Percentiles rank a stretch among this genome's conserved stretches.
These are phyloP conservation scores for Tagetes patula DNA, from an alignment of 129 eudicot species.

Conservation along the genomic window DNA sequence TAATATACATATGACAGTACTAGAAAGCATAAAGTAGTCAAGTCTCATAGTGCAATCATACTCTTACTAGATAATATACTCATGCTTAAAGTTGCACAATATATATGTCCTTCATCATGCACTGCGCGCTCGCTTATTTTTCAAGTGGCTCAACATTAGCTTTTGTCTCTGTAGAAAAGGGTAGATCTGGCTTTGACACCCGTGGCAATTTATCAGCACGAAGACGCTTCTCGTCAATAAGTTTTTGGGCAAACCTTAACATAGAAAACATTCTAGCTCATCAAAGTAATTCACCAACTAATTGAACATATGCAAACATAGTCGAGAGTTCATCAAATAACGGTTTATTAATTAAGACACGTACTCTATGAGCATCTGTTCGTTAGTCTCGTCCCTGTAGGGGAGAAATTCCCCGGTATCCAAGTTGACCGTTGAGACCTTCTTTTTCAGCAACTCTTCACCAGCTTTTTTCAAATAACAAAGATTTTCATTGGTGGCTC, in stretches of 20 bases:
- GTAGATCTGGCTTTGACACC: neutral
- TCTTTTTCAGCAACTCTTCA: conserved; percentile 33
- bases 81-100: neutral
- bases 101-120: neutral
- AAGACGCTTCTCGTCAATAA: conserved; percentile 24
- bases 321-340: neutral
- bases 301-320: neutral
- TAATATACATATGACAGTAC: too few species aligned
- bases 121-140: neutral
- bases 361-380: conserved; percentile 30
- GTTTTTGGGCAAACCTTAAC: conserved; percentile 29
- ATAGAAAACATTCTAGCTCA: neutral
- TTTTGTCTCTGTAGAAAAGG: neutral
- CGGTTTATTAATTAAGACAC: conserved; percentile 12
- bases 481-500: conserved; percentile 36
- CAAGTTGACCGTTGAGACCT: conserved; percentile 40
- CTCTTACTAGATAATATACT: neutral
- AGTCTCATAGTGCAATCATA: neutral
- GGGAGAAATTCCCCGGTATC: conserved; percentile 32
- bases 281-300: neutral
- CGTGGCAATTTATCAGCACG: conserved; percentile 8
- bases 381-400: conserved; percentile 23
- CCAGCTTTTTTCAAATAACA: conserved; percentile 31
- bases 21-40: neutral
- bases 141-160: neutral